Percentiles rank a stretch among this genome's conserved stretches.
Evolutionary conservation across 2,329 filamentous ascomycete genomes (phyloP).

Genomic region (Ophioceras dolichostomum): DNA sequence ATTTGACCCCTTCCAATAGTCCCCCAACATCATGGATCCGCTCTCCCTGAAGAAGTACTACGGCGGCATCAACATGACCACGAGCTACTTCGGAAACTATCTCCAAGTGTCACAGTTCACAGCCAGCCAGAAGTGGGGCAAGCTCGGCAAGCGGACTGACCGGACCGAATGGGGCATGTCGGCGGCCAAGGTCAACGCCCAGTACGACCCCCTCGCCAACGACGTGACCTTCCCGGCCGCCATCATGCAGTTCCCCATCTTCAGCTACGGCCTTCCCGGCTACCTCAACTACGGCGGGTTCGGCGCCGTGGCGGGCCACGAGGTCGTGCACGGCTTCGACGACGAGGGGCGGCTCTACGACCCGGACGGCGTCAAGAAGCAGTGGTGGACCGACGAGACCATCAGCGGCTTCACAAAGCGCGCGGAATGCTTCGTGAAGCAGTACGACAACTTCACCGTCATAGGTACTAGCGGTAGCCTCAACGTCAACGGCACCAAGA

Average conservation of each 20-base stretch:
- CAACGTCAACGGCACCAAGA: conserved; percentile 50
- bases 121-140: conserved; percentile 38
- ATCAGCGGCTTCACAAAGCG: conserved; percentile 44
- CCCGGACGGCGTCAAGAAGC: conserved; percentile 48
- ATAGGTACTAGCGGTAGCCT: conserved; percentile 41
- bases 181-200: conserved; percentile 51
- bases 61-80: conserved; percentile 33
- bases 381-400: conserved; percentile 55
- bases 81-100: conserved; percentile 44
- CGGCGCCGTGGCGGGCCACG: conserved; percentile 54
- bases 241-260: conserved; percentile 57
- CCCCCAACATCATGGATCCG: conserved; percentile 48
- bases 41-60: conserved; percentile 45
- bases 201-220: conserved; percentile 52
- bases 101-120: conserved; percentile 36
- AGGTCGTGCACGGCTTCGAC: conserved; percentile 60
- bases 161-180: conserved; percentile 49
- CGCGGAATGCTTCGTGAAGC: conserved; percentile 54
- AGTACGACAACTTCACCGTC: conserved; percentile 51
- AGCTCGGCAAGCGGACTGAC: conserved; percentile 46
- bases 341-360: conserved; percentile 53
- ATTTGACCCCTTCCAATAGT: conserved; percentile 4
- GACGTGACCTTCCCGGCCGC: conserved; percentile 59
- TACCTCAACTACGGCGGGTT: conserved; percentile 61
- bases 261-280: conserved; percentile 47